phyloP scores from a whole-genome alignment of 768 basidiomycete genomes.

The Krasilnikovozyma curviuscula region DNA sequence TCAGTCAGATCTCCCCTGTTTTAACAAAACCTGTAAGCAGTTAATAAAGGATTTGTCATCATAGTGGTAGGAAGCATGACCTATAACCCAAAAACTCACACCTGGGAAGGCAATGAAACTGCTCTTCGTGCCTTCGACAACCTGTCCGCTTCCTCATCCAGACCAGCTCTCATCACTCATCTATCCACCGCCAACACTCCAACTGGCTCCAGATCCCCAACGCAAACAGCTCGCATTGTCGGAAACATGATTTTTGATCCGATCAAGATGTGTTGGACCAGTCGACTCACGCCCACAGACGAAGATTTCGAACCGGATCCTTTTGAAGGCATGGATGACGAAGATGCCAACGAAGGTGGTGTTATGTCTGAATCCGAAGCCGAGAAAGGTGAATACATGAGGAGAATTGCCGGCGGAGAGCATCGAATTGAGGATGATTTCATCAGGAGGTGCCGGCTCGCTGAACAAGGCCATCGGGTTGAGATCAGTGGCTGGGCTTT shows the following conservation, averaged over 20 bases:
- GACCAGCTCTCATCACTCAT: conserved; percentile 90
- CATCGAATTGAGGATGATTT: conserved; percentile 1
- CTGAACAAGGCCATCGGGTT: conserved; percentile 59
- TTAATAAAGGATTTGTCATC: not conserved
- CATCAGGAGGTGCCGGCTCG: conserved; percentile 38
- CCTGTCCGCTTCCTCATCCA: conserved; percentile 51
- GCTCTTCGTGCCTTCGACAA: conserved; percentile 74
- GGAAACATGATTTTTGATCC: conserved; percentile 99
- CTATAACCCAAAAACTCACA: conserved; percentile 74
- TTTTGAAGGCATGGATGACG: conserved; percentile 81
- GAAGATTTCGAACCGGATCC: conserved; percentile 91
- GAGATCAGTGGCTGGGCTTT: conserved; percentile 66
- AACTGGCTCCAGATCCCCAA: not conserved
- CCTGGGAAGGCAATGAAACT: conserved; percentile 97
- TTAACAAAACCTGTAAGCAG: not conserved
- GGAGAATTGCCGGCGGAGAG: too few species aligned
- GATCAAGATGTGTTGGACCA: conserved; percentile 83
- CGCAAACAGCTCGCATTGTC: conserved; percentile 65
- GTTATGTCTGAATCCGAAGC: conserved; percentile 46
- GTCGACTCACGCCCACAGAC: conserved; percentile 55
- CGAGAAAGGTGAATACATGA: conserved; percentile 47
- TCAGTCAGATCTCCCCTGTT: not conserved
- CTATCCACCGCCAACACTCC: conserved; percentile 48
- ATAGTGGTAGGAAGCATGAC: conserved; percentile 88
- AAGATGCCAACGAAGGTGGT: conserved; percentile 52